phyloP scores from a whole-genome alignment of 2,329 filamentous ascomycete genomes.

The Cryphonectria nitschkei region DNA sequence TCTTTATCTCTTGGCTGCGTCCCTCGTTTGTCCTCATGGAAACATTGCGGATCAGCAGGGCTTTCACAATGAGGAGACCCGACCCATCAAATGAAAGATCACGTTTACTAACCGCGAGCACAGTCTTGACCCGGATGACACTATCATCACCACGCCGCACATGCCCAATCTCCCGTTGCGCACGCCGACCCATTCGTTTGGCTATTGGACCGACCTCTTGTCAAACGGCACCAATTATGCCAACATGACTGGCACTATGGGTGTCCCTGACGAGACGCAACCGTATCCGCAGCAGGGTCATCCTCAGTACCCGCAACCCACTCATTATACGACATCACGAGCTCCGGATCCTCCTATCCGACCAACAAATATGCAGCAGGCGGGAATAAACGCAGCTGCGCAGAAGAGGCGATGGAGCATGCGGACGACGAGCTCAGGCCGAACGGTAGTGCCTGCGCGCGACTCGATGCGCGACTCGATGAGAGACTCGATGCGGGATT shows the following conservation, averaged over 20 bases:
- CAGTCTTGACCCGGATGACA: slow-evolving; percentile 30
- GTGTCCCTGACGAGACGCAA: slow-evolving; percentile 23
- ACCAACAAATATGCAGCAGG: slow-evolving; percentile 25
- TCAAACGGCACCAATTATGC: slow-evolving; percentile 23
- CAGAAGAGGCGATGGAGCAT: slow-evolving; percentile 29
- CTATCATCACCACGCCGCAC: slow-evolving; percentile 28
- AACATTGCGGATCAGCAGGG: background rate
- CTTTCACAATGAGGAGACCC: background rate
- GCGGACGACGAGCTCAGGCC: slow-evolving; percentile 29
- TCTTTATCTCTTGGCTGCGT: background rate
- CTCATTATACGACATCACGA: slow-evolving; percentile 27
- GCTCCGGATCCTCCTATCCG: slow-evolving; percentile 28
- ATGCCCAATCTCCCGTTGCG: slow-evolving; percentile 26
- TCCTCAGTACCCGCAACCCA: slow-evolving; percentile 23
- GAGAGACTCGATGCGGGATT: slow-evolving; percentile 15
- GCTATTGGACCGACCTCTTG: slow-evolving; percentile 29
- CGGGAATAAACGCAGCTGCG: slow-evolving; percentile 20
- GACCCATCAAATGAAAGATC: background rate
- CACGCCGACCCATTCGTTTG: slow-evolving; percentile 29
- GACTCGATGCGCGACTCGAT: slow-evolving; percentile 23
- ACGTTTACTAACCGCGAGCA: slow-evolving; percentile 16
- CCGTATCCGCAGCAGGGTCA: slow-evolving; percentile 26
- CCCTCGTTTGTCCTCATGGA: background rate
- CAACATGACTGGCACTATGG: slow-evolving; percentile 25
- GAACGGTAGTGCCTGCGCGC: slow-evolving; percentile 26